Evolutionary conservation across 1,284 basidiomycete genomes (phyloP).

Genomic region (Rhodotorula sp.): DNA sequence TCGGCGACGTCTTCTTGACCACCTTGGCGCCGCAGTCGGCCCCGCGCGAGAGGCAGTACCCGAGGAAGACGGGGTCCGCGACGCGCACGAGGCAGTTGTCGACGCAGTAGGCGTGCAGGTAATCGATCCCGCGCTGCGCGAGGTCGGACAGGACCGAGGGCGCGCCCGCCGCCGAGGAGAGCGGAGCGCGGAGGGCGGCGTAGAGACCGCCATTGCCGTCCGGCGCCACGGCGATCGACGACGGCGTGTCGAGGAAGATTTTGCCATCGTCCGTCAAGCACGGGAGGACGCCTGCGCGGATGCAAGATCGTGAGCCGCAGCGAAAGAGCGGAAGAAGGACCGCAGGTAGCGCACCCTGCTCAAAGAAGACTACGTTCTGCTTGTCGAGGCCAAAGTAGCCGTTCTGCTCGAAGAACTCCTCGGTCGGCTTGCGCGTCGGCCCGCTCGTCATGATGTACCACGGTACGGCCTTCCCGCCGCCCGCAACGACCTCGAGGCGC

Average conservation of each 20-base stretch:
- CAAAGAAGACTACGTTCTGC: conserved; percentile 87
- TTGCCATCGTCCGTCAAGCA: conserved; percentile 94
- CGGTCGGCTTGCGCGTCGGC: conserved; percentile 85
- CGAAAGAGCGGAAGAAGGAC: background rate
- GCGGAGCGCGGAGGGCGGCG: conserved; percentile 73
- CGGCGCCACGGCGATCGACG: conserved; percentile 84
- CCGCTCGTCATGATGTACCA: conserved; percentile 99
- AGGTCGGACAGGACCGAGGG: conserved; percentile 82
- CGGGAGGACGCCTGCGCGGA: conserved; percentile 79
- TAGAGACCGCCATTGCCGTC: conserved; percentile 98
- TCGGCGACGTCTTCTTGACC: conserved; percentile 82
- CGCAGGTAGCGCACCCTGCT: conserved; percentile 83
- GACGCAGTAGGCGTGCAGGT: conserved; percentile 94
- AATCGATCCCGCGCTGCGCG: conserved; percentile 71
- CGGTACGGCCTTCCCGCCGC: conserved; percentile 65
- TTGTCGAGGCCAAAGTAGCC: conserved; percentile 79
- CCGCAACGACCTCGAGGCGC: conserved; percentile 75
- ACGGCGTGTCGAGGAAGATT: conserved; percentile 78
- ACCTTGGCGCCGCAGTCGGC: conserved; percentile 94
- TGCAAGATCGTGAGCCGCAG: background rate
- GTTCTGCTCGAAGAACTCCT: conserved; percentile 78
- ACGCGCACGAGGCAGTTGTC: conserved; percentile 99
- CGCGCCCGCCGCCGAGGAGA: conserved; percentile 63
- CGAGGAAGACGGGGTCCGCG: conserved; percentile 94
- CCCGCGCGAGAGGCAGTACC: conserved; percentile 81